Base-by-base conservation (phyloP, 2,329 filamentous ascomycete species). In the Fusarium illudens region DNA sequence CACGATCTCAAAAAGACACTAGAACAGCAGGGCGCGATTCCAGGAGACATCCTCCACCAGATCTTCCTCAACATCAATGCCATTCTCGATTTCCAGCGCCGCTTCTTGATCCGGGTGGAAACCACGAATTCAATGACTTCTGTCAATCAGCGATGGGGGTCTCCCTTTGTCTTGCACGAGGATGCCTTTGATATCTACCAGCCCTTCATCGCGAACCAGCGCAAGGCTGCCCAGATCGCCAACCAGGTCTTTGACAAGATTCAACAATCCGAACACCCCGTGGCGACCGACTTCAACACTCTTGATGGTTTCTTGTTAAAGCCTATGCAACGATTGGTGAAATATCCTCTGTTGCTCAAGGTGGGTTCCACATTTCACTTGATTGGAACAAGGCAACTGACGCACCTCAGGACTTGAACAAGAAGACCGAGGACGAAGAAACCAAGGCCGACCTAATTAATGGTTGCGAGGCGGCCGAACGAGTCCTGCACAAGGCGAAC, bases 21-120 rank as follows among this genome's bases (percentile, higher is more conserved):
- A 58, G 94, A 97, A 73, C 92, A 96, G 76, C 94, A 91, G 70
- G 94, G 94, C 34, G 89, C 93, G 34, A 89, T 98, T 67, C 92
- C 93, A 2, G 95, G 96, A 56, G 96, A 99, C 77, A 88, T 91
- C 10, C 90, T 97, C 20, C 94, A 98, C 80, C 90, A 94, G 75
- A 97, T 99, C 66, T 99, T 99, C 80, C 85, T 98, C 65, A 99
- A 99, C 79, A 89, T 98, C 75, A 97, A 98, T 77, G 89, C 92
- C 29, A 92, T 99, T 49, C 86, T 99, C 54, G 96, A 99, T 79
- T 97, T 97, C 77, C 95, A 98, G 76, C 90, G 96, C 66, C 89
- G 94, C 27, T 98, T 99, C 75, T 84, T 99, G 49, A 98, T 99
- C 74, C 91, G 94, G 58, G 92, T 99, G 66, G 96, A 99, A 81